Percentiles rank a stretch among this genome's conserved stretches.
These are phyloP conservation scores for Penicillium sp. DNA, from an alignment of 2,329 filamentous ascomycete species.

Conservation along the genomic window DNA sequence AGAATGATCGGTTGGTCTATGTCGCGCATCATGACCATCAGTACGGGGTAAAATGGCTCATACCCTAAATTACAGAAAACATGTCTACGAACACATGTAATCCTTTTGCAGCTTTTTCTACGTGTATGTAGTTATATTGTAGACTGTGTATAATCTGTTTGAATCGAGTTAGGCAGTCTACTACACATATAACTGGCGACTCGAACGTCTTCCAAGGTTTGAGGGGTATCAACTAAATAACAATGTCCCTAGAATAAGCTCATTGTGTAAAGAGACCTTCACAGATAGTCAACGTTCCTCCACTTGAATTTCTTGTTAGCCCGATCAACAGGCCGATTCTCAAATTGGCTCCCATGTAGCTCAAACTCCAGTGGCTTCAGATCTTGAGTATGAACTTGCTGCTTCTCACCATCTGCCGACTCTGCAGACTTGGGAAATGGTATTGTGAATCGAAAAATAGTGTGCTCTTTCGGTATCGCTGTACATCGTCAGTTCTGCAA, in stretches of 20 bases:
- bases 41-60: background rate
- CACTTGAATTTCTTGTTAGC: slow-evolving; percentile 89
- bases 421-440: slow-evolving; percentile 40
- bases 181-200: background rate
- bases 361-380: slow-evolving; percentile 62
- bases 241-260: too few relatives aligned
- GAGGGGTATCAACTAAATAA: background rate
- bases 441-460: slow-evolving; percentile 73
- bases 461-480: slow-evolving; percentile 83
- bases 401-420: slow-evolving; percentile 17
- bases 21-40: background rate
- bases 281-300: slow-evolving; percentile 67
- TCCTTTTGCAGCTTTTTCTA: background rate
- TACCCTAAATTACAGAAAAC: background rate
- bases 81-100: too few relatives aligned
- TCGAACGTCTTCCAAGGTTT: background rate
- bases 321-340: slow-evolving; percentile 73
- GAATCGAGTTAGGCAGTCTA: background rate
- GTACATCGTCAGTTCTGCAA: background rate
- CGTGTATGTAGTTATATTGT: too few relatives aligned
- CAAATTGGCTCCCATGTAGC: slow-evolving; percentile 80
- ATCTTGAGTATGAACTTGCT: slow-evolving; percentile 20
- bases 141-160: too few relatives aligned
- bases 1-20: background rate
- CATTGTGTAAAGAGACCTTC: background rate